Base-by-base conservation (phyloP, 345 rosid genomes). In the Psidium friedrichsthalianum region DNA sequence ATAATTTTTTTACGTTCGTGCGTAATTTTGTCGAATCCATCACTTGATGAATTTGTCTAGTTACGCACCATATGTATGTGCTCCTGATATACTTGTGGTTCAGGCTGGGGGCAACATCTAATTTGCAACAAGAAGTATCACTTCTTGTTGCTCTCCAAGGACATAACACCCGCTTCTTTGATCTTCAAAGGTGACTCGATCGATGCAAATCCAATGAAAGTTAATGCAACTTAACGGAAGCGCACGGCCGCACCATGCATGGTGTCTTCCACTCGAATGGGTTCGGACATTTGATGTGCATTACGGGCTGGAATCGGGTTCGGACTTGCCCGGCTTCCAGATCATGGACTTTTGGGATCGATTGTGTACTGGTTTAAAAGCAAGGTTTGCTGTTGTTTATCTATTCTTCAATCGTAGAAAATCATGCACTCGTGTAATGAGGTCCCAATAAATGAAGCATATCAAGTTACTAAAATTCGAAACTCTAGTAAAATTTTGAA, bases 291-390 rank as follows among this genome's bases (percentile, higher is more conserved):
- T 92, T 97, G 92, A 90, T 95, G 40, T 88, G 93, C 86, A 83
- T 95, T 82, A 94, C 32, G 98, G 98, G 29, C n/a, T 92, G 55
- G 96, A 93, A 89, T 84, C 89, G 15, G 96, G 95, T 87, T 95
- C 96, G 16, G 91, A 88, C 85, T 85, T 97, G 89, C 85, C 93
- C 16, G 99, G 98, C 53, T 86, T 89, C 51, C 96, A 93, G 84
- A 85, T 97, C 91, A 95, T 97, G 95, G 94, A 93, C 10, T 92
- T 97, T 76, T 95, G 98, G 98, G 98, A 95, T 86, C 98, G 98
- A n/a, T 83, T 95, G 47, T 97, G 98, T 89, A 90, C 90, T 3
- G 93, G 94, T 56, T 86, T 97, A 80, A 92, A 89, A 88, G 98
- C 98, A 86, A 95, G 98, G 99, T 96, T 86, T 88, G 86, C 56